These are phyloP conservation scores for Xylaria digitata DNA, from an alignment of 2,329 filamentous ascomycete species.

Conservation along the genomic window DNA sequence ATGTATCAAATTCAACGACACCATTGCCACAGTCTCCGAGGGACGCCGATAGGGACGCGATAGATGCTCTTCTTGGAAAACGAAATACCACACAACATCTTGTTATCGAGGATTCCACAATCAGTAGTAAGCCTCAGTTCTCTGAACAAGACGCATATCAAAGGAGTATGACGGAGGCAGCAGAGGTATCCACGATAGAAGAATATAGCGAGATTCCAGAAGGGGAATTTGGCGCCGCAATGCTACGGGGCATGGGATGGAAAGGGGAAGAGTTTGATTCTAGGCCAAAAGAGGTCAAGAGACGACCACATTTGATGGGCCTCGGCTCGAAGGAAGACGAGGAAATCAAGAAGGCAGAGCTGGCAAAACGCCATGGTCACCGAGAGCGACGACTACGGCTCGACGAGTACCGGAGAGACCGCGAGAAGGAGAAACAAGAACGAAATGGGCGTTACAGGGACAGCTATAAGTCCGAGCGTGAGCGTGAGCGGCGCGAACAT, in stretches of 20 bases:
- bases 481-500: constrained; percentile 54
- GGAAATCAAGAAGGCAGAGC: constrained; percentile 73
- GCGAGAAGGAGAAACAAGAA: constrained; percentile 57
- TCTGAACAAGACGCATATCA: constrained; percentile 76
- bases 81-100: constrained; percentile 59
- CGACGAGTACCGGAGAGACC: constrained; percentile 62
- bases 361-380: constrained; percentile 57
- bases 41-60: constrained; percentile 64
- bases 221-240: constrained; percentile 91
- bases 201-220: constrained; percentile 92
- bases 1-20: constrained; percentile 35
- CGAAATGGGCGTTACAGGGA: constrained; percentile 55
- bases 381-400: constrained; percentile 58
- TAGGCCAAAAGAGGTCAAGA: constrained; percentile 70
- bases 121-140: constrained; percentile 45
- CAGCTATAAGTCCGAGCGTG: constrained; percentile 61
- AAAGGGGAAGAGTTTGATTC: constrained; percentile 72
- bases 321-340: constrained; percentile 88
- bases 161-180: constrained; percentile 76
- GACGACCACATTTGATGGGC: constrained; percentile 83
- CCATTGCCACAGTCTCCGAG: constrained; percentile 13
- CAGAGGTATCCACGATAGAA: constrained; percentile 79
- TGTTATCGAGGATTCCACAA: constrained; percentile 59
- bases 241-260: constrained; percentile 96
- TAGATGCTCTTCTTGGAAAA: constrained; percentile 73